Base-by-base conservation (phyloP, 164 flowering plant genomes). In the Malania oleifera region DNA sequence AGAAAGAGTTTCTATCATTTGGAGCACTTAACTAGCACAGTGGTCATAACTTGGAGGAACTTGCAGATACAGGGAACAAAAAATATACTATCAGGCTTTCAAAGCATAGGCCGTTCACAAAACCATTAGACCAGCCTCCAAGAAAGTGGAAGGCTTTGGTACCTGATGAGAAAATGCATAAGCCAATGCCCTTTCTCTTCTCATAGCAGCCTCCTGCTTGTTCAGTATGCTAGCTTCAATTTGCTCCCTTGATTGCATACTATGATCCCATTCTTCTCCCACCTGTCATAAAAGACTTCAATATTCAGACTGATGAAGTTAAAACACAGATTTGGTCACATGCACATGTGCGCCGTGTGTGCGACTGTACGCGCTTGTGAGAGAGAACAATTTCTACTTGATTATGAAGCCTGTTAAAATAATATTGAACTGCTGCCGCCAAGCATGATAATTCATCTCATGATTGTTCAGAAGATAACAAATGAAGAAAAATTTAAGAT, bases 151-250 rank as follows among this genome's bases (percentile, higher is more conserved):
- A 43, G 23, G 14, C 22, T 13, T 29, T 1, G 15, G 20, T 56
- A 86, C 93, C 93, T 84, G 93, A 64, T 80, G 89, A 47, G 89
- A 65, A 60, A 59, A 83, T 39, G 89, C 77, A 68, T 86, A 86
- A 37, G 92, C 89, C 65, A 82, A 51, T 19, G 89, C 87, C 63
- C 87, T 75, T 73, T 86, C 92, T 67, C 92, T 74, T 73, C 82
- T 78, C 62, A 77, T 65, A 19, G 87, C 69, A 57, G 92, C 92
- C 52, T 78, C 87, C 50, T 80, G 81, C 63, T 66, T 86, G 73
- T 44, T 67, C 51, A 50, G 65, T 56, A 77, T 24, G 19, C 49
- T 82, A 23, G 89, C 87, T 53, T 83, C 87, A 19, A 77, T 28
- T 62, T 84, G 75, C 64, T 83, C 87, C 71, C 75, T 82, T 18